phyloP scores from a whole-genome alignment of 257 asterid genomes.

The Plantago major region DNA sequence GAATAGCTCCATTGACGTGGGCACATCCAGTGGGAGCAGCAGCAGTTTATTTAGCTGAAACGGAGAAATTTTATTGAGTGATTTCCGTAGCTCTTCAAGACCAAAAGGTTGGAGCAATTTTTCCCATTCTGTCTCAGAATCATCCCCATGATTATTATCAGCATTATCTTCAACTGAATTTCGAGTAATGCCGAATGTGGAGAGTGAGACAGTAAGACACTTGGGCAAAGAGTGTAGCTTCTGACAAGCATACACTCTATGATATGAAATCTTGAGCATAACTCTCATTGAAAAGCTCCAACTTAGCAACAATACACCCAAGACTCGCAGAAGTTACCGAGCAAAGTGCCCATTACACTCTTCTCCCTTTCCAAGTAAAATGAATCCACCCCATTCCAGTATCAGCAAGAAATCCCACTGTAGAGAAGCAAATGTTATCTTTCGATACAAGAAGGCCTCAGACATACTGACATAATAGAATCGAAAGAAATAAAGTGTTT shows the following conservation, averaged over 20 bases:
- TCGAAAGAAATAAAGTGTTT: too few species aligned
- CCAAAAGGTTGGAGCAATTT: constrained; percentile 81
- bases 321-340: constrained; percentile 6
- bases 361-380: background rate
- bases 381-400: constrained; percentile 4
- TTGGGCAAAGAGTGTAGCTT: constrained; percentile 29
- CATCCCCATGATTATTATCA: constrained; percentile 28
- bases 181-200: constrained; percentile 28
- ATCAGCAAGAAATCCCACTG: constrained; percentile 5
- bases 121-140: constrained; percentile 82
- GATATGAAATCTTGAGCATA: constrained; percentile 33
- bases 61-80: constrained; percentile 61
- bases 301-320: constrained; percentile 17
- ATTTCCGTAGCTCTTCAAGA: constrained; percentile 63
- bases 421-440: too few species aligned
- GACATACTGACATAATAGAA: too few species aligned
- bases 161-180: constrained; percentile 23
- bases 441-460: too few species aligned
- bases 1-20: constrained; percentile 66
- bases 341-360: constrained; percentile 7
- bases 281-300: constrained; percentile 11
- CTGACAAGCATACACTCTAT: constrained; percentile 15
- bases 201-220: constrained; percentile 25
- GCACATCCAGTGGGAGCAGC: constrained; percentile 61
- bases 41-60: constrained; percentile 73